Base-by-base conservation (phyloP, 2,329 filamentous ascomycete species). In the Elsinoe australis region DNA sequence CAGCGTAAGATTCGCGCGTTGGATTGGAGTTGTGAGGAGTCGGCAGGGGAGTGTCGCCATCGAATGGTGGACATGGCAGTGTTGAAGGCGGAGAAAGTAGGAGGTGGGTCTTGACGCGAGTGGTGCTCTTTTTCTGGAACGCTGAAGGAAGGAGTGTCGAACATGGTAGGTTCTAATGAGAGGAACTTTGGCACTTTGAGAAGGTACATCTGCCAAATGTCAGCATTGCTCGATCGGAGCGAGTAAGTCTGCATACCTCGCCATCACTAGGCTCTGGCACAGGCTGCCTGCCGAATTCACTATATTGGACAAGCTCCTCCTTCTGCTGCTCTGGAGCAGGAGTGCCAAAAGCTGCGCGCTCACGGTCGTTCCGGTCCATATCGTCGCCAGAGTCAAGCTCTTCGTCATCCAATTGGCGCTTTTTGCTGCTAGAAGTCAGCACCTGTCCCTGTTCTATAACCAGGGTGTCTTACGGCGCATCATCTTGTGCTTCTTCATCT, bases 1-100 rank as follows among this genome's bases (percentile, higher is more conserved):
- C 85, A 90, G 56, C 78, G 77, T 59, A 86, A 78, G 22, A 90
- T 69, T 53, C 82, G 76, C 2, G 85, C 78, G 61, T 90, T 90
- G 59, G 84, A 88, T 60, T 84, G 78, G 9, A 88, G 71, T 52
- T 79, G 70, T 41, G 76, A 74, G 1, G 79, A 82, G 49, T 81
- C 68, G n/a, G 73, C 73, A 7, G 79, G 72, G 50, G 86, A 80
- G 58, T 75, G 78, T 47, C 82, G 79, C 66, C 82, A 86, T 52
- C 85, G 80, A 39, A 85, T 73, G 1, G 83, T 81, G 29, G 79
- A 78, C 58, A 80, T 75, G 24, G 83, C 79, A 8, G 78, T 80
- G 47, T 77, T 74, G 65, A 76, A 83, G 22, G 79, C 71, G 36
- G 74, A 76, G 59, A 78, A 78, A 29, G 69, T 70, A 10, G 68